These are phyloP conservation scores for Karstenula rhodostoma DNA, from an alignment of 2,329 filamentous ascomycete genomes.

Conservation along the genomic window DNA sequence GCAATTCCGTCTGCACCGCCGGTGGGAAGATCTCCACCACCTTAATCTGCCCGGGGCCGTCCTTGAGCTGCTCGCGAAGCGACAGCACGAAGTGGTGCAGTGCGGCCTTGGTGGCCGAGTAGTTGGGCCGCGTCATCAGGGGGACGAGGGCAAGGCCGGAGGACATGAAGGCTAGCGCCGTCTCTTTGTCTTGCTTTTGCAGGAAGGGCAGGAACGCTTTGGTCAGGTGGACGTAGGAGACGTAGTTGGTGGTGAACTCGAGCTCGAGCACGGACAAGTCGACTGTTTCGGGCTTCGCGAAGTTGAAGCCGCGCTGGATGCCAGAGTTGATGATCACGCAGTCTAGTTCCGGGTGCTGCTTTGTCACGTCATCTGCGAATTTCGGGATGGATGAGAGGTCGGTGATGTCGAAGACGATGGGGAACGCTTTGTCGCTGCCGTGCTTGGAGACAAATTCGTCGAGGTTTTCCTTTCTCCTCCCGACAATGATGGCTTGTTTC, in stretches of 20 bases:
- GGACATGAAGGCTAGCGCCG: slow-evolving; percentile 58
- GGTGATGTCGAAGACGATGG: slow-evolving; percentile 60
- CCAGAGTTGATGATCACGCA: slow-evolving; percentile 63
- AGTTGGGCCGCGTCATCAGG: slow-evolving; percentile 58
- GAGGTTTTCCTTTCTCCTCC: slow-evolving; percentile 61
- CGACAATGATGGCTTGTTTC: slow-evolving; percentile 58
- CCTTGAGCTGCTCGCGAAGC: slow-evolving; percentile 60
- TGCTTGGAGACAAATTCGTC: slow-evolving; percentile 58
- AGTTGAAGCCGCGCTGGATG: slow-evolving; percentile 61
- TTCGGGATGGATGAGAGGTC: slow-evolving; percentile 57
- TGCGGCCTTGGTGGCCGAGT: slow-evolving; percentile 65
- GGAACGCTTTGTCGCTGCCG: slow-evolving; percentile 56
- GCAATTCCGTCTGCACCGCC: slow-evolving; percentile 65
- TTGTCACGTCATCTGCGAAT: slow-evolving; percentile 54
- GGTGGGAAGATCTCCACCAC: slow-evolving; percentile 65
- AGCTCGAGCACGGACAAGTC: slow-evolving; percentile 54
- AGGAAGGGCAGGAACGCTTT: slow-evolving; percentile 60
- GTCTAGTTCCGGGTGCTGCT: slow-evolving; percentile 60
- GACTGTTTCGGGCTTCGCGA: slow-evolving; percentile 57
- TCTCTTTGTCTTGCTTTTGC: slow-evolving; percentile 54
- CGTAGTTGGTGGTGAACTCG: slow-evolving; percentile 62
- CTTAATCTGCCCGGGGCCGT: slow-evolving; percentile 57
- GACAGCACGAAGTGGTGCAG: slow-evolving; percentile 63
- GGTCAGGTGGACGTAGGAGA: slow-evolving; percentile 58
- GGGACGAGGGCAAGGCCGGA: slow-evolving; percentile 62